Base-by-base conservation (phyloP, 441 rosid species). In the Croton laevigatus region DNA sequence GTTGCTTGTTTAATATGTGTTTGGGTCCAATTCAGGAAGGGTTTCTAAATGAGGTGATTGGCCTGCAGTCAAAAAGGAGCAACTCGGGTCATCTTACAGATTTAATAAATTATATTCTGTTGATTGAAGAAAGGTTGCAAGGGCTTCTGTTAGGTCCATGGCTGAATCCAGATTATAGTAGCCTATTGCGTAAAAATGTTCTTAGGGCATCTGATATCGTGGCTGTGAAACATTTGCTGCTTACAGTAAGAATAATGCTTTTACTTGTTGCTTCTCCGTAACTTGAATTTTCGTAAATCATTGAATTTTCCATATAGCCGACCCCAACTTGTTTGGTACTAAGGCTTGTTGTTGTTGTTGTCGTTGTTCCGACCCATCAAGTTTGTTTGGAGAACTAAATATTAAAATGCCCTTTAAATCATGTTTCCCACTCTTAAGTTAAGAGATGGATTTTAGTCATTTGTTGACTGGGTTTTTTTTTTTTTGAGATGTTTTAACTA, bases 71-170 rank as follows among this genome's bases (percentile, higher is more conserved):
- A 44, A 65, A 73, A 70, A 73, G 71, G 66, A 80, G 74, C 52
- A 77, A 73, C 77, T 76, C 75, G 65, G 87, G 89, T 34, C 89
- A 89, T 85, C 84, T 89, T 65, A 63, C 74, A 59, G 83, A 86
- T 81, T 70, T 88, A 59, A 76, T 81, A 49, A 66, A 82, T 68
- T 82, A 87, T 73, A 79, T 93, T 67, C 81, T 93, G 52, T 83
- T 78, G 65, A 77, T 91, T 57, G 99, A 91, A 84, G 84, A 80
- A 64, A 90, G 89, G 64, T 73, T 95, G 85, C 89, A 54, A 74
- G 99, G 99, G 73, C 95, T 95, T 72, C 74, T 95, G 57, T 75
- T 77, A 48, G 99, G 99, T 82, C 97, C 99, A 73, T 95, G 97
- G 99, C 70, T 87, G 79, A 86, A 84, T 84, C 88, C 88, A 44